Conservation (phyloP, 2,329 filamentous ascomycete species). For the Gaeumannomyces sp. region DNA sequence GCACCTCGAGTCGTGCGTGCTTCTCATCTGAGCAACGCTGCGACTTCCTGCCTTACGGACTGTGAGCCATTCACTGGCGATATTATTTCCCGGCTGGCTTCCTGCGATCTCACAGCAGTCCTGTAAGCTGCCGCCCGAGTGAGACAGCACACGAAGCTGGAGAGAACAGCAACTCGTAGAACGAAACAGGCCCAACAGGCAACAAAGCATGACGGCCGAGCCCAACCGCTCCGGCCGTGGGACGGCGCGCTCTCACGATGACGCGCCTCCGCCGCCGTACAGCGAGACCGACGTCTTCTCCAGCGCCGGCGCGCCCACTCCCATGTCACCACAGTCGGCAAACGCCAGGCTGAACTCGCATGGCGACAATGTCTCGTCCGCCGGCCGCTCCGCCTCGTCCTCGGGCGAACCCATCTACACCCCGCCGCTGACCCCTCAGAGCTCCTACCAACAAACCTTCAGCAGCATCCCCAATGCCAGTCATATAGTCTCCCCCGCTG, state of each 20-base stretch:
- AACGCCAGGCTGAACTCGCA: constrained; percentile 18
- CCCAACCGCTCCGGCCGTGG: too few species aligned
- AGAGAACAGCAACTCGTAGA: neutral
- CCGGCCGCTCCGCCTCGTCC: constrained; percentile 27
- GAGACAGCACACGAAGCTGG: neutral
- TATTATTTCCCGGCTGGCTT: neutral
- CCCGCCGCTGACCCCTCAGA: constrained; percentile 42
- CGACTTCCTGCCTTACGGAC: neutral
- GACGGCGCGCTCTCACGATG: constrained; percentile 18
- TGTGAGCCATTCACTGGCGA: neutral
- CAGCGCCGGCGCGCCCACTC: constrained; percentile 25
- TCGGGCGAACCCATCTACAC: constrained; percentile 43
- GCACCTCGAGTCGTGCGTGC: neutral
- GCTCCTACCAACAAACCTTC: constrained; percentile 24
- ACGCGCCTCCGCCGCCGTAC: constrained; percentile 49
- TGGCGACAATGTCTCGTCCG: constrained; percentile 30
- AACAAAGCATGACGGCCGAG: neutral
- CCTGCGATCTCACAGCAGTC: neutral
- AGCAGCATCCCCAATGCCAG: constrained; percentile 14
- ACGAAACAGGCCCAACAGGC: neutral
- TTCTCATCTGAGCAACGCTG: neutral
- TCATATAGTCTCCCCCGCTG: constrained; percentile 21
- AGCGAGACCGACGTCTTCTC: constrained; percentile 52
- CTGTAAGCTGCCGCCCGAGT: neutral
- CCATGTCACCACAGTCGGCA: constrained; percentile 17